These are phyloP conservation scores for Phytophthora citricola DNA, from an alignment of 352 stramenopile species.

Conservation along the genomic window DNA sequence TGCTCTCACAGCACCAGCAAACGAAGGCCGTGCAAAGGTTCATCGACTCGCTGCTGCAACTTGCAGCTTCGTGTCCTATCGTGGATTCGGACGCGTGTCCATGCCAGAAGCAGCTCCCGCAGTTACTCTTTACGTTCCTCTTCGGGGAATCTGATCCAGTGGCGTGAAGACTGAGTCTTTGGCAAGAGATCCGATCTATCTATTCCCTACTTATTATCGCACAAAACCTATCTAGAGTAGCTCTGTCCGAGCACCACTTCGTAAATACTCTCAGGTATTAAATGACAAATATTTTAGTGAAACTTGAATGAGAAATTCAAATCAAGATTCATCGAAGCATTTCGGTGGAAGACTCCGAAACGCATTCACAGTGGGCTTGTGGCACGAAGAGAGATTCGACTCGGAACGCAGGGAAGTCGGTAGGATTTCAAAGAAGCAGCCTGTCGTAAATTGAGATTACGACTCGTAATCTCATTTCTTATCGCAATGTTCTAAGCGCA, in stretches of 20 bases:
- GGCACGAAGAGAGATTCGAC: no score
- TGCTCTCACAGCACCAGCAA: conserved; percentile 20
- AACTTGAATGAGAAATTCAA: no score
- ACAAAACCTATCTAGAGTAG: neutral
- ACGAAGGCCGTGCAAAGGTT: conserved; percentile 25
- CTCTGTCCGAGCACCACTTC: conserved; percentile 1
- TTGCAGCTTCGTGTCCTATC: conserved; percentile 7
- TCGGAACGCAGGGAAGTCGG: no score
- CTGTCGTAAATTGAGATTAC: no score
- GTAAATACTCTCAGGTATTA: neutral
- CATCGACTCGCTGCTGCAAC: conserved; percentile 17
- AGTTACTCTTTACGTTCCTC: conserved; percentile 19
- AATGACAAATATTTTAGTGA: neutral
- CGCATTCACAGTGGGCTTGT: no score
- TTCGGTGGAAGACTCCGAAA: no score
- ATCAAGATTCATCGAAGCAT: no score
- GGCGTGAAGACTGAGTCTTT: neutral
- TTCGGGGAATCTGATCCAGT: conserved; percentile 4
- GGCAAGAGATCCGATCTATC: conserved; percentile 1
- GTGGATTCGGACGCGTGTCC: conserved; percentile 14
- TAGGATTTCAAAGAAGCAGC: no score
- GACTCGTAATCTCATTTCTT: no score
- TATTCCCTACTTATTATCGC: conserved; percentile 1
- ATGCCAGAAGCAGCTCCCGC: conserved; percentile 28
- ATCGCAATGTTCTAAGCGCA: no score